These are phyloP conservation scores for Periconia sp. DNA, from an alignment of 2,329 filamentous ascomycete species.

Conservation along the genomic window DNA sequence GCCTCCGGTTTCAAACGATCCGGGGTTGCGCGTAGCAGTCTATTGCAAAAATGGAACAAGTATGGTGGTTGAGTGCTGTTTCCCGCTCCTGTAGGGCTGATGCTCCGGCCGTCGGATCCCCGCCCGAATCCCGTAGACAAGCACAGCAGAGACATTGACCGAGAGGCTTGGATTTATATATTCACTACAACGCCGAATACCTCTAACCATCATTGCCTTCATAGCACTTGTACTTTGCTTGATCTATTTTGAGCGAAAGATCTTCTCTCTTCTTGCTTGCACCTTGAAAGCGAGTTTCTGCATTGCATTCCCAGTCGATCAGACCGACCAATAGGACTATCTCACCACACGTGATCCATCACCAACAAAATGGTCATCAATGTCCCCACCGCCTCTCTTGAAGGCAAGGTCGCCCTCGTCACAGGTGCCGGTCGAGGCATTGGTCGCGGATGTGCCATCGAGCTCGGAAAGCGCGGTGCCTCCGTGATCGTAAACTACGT, in stretches of 20 bases:
- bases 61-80: constrained; percentile 5
- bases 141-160: constrained; percentile 1
- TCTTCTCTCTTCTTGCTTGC: background rate
- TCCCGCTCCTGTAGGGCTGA: constrained; percentile 5
- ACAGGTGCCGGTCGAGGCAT: constrained; percentile 71
- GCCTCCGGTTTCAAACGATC: constrained; percentile 14
- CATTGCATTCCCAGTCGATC: constrained; percentile 14
- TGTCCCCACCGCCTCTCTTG: constrained; percentile 57
- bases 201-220: background rate
- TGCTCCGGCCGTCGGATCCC: constrained; percentile 25
- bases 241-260: background rate
- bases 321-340: constrained; percentile 20
- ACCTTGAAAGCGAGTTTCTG: background rate
- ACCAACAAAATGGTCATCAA: constrained; percentile 46
- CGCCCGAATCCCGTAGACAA: constrained; percentile 8
- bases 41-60: constrained; percentile 3
- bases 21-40: background rate
- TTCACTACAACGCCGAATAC: constrained; percentile 10
- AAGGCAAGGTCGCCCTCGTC: constrained; percentile 64
- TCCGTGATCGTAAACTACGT: constrained; percentile 71
- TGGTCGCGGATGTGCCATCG: constrained; percentile 69
- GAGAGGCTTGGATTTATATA: constrained; percentile 18
- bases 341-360: constrained; percentile 17
- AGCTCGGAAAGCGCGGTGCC: constrained; percentile 69
- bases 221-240: background rate